Evolutionary conservation across 2,329 filamentous ascomycete genomes (phyloP).

Genomic region (Colletotrichum magnum): DNA sequence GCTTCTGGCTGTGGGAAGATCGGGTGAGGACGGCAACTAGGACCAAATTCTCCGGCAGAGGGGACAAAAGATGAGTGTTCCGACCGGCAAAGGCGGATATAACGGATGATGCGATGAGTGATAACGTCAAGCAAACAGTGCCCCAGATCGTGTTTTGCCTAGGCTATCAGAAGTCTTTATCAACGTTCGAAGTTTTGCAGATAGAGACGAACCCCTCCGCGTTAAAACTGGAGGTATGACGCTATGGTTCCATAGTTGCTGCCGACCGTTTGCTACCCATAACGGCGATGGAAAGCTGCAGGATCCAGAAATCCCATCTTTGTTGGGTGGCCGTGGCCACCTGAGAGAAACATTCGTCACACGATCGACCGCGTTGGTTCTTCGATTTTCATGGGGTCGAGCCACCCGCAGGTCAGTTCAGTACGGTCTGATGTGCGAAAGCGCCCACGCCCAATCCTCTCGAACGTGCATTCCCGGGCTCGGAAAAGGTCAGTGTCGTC

Average conservation of each 20-base stretch:
- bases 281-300: neutral
- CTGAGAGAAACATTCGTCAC: neutral
- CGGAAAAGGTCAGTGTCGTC: neutral
- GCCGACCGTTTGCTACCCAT: neutral
- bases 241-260: constrained; percentile 15
- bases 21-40: neutral
- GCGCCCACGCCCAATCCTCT: neutral
- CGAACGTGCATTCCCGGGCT: no score
- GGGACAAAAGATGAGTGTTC: neutral
- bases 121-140: neutral
- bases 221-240: constrained; percentile 32
- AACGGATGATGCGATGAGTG: neutral
- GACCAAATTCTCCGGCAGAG: neutral
- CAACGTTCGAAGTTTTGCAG: neutral
- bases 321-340: neutral
- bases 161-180: constrained; percentile 1
- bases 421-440: neutral
- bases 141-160: neutral
- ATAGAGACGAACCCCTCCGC: neutral
- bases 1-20: neutral
- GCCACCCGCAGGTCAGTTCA: neutral
- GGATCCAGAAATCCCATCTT: no score
- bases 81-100: neutral
- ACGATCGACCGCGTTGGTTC: neutral
- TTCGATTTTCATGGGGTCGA: neutral